Evolutionary conservation across 108 stramenopile genomes (phyloP).

Genomic region (Conticribra guillardii): DNA sequence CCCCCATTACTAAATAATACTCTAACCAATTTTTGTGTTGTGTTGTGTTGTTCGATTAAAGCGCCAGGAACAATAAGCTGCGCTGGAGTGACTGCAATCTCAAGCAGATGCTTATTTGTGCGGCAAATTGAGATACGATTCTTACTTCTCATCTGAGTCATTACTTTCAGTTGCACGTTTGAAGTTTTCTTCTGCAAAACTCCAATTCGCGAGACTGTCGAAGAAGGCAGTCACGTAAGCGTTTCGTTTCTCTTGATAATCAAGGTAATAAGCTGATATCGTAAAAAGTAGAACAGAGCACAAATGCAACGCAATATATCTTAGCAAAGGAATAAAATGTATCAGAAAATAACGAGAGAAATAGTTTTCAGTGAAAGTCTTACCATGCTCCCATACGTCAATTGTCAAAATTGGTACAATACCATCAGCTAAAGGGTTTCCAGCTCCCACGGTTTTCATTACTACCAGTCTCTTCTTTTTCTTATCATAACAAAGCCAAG

Average conservation of each 20-base stretch:
- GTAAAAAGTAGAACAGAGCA: neutral
- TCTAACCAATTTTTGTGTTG: no score
- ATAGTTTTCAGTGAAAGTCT: conserved; percentile 5
- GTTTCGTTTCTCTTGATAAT: conserved; percentile 82
- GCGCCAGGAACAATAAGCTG: no score
- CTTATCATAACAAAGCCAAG: conserved; percentile 83
- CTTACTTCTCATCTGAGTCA: neutral
- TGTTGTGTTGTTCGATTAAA: no score
- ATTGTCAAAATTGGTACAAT: conserved; percentile 81
- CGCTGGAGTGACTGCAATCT: no score
- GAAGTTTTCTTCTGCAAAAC: conserved; percentile 54
- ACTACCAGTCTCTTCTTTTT: conserved; percentile 43
- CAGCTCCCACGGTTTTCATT: conserved; percentile 48
- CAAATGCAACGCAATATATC: no score
- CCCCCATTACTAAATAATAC: no score
- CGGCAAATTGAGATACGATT: neutral
- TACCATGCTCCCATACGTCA: conserved; percentile 83
- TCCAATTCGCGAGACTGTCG: conserved; percentile 66
- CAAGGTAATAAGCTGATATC: conserved; percentile 67
- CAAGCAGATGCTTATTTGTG: no score
- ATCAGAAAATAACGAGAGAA: no score
- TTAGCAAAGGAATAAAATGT: no score
- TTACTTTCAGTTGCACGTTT: conserved; percentile 25
- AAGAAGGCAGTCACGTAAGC: conserved; percentile 80
- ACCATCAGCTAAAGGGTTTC: conserved; percentile 55